Conservation (phyloP, 306 rosid species). For the barrel medic (Medicago truncatula) region MtrunA17r5.0-ANR NC_053043.1:37779501-37780000, state of each 20-base stretch:
- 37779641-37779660: not conserved
- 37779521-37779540: no score
- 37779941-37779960: not conserved
- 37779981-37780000: not conserved
- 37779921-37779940: not conserved
- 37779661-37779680: not conserved
- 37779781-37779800: slow-evolving; percentile 43
- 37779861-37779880: slow-evolving; percentile 36
- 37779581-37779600: no score
- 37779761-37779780: slow-evolving; percentile 36
- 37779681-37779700: not conserved
- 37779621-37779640: not conserved
- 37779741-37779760: slow-evolving; percentile 12
- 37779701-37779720: not conserved
- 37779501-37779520: not conserved
- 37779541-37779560: no score
- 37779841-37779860: slow-evolving; percentile 47
- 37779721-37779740: not conserved
- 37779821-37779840: slow-evolving; percentile 47
- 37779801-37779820: slow-evolving; percentile 15
- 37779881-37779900: slow-evolving; percentile 4
- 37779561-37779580: no score
- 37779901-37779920: not conserved
- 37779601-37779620: no score
- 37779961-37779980: not conserved